These are phyloP conservation scores for Aspergillus tanneri DNA, from an alignment of 2,329 filamentous ascomycete genomes.

Conservation along the genomic window DNA sequence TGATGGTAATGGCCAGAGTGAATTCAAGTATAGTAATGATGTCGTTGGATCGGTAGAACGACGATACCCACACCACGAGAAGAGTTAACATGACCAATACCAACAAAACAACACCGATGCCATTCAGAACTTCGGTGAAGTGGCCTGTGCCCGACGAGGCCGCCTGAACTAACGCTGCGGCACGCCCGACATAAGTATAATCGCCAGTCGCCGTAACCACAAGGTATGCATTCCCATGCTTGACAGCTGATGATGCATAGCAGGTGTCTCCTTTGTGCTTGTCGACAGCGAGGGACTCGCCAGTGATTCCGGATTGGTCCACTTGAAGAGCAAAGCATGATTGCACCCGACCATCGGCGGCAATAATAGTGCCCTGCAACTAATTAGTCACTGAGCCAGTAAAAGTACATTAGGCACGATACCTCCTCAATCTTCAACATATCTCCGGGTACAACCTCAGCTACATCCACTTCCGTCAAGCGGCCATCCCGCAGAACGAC, in stretches of 20 bases:
- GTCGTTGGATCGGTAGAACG: conserved; percentile 80
- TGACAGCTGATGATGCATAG: conserved; percentile 83
- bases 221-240: conserved; percentile 83
- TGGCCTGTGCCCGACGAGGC: conserved; percentile 74
- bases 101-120: conserved; percentile 77
- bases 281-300: conserved; percentile 87
- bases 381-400: conserved; percentile 10
- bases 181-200: conserved; percentile 85
- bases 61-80: conserved; percentile 79
- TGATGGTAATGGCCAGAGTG: conserved; percentile 85
- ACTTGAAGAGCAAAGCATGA: conserved; percentile 84
- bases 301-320: conserved; percentile 88
- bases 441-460: conserved; percentile 84
- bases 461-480: conserved; percentile 75
- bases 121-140: conserved; percentile 88
- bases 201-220: conserved; percentile 83
- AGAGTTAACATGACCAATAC: conserved; percentile 78
- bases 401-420: conserved; percentile 13
- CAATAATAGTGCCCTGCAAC: conserved; percentile 74
- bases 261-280: conserved; percentile 79
- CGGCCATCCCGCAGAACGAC: conserved; percentile 79
- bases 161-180: conserved; percentile 78
- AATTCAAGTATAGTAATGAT: conserved; percentile 79
- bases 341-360: conserved; percentile 82
- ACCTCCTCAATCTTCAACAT: conserved; percentile 83